Percentiles rank a stretch among this genome's conserved stretches.
Evolutionary conservation across 1,284 basidiomycete genomes (phyloP).

Genomic region (Pseudozyma hubeiensis): DNA sequence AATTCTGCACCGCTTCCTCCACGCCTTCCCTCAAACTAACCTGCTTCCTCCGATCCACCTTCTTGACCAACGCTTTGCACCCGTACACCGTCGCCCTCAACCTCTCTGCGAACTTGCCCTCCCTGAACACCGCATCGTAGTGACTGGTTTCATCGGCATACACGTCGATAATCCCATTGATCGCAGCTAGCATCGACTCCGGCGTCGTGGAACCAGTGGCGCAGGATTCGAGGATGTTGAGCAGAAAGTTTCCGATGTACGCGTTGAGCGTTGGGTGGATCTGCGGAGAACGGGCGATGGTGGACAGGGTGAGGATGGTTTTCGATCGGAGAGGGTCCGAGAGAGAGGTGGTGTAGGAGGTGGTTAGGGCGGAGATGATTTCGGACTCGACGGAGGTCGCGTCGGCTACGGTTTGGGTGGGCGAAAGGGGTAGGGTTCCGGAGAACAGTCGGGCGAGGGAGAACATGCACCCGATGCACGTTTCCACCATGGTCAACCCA

Average conservation of each 20-base stretch:
- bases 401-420: slow-evolving; percentile 9
- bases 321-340: slow-evolving; percentile 57
- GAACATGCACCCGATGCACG: slow-evolving; percentile 60
- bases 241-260: slow-evolving; percentile 38
- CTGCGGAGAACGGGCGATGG: slow-evolving; percentile 37
- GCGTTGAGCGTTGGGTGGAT: slow-evolving; percentile 24
- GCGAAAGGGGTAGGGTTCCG: slow-evolving; percentile 37
- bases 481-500: slow-evolving; percentile 56
- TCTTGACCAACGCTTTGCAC: slow-evolving; percentile 30
- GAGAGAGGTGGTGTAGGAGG: slow-evolving; percentile 43
- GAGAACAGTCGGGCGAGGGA: slow-evolving; percentile 52
- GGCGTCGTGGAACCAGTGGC: slow-evolving; percentile 68
- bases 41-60: slow-evolving; percentile 71
- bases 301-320: slow-evolving; percentile 50
- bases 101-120: slow-evolving; percentile 70
- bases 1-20: slow-evolving; percentile 77
- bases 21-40: slow-evolving; percentile 70
- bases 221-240: background rate
- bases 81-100: slow-evolving; percentile 25
- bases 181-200: slow-evolving; percentile 82
- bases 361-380: slow-evolving; percentile 43
- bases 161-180: slow-evolving; percentile 90
- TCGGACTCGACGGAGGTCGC: slow-evolving; percentile 11
- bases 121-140: slow-evolving; percentile 81
- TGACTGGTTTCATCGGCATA: slow-evolving; percentile 88